These are phyloP conservation scores for Globisporangium nodosum DNA, from an alignment of 352 stramenopile species.

Conservation along the genomic window DNA sequence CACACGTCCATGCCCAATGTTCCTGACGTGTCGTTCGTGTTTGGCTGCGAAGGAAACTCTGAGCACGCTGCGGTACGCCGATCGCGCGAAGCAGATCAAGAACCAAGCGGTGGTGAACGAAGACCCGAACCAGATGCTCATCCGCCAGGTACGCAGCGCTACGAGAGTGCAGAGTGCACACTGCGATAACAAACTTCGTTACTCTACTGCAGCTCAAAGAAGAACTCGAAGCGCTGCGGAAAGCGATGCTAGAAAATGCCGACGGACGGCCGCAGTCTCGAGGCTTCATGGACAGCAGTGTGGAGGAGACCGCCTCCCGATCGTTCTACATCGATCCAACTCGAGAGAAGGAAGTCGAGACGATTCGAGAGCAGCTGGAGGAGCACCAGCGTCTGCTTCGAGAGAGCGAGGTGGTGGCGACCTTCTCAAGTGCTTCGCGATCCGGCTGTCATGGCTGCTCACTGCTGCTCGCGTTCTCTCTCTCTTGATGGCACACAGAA, in stretches of 20 bases:
- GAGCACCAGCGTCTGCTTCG: constrained; percentile 67
- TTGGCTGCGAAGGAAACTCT: constrained; percentile 71
- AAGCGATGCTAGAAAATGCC: constrained; percentile 66
- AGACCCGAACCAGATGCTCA: constrained; percentile 86
- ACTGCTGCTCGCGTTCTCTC: background rate
- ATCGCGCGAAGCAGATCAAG: constrained; percentile 91
- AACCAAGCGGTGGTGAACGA: constrained; percentile 92
- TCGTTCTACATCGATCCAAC: constrained; percentile 30
- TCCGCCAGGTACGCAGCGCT: constrained; percentile 42
- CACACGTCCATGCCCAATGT: background rate
- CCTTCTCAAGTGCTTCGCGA: background rate
- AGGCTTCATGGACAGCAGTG: constrained; percentile 16
- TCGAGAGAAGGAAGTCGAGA: constrained; percentile 48
- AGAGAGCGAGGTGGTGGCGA: constrained; percentile 55
- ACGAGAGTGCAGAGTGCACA: background rate
- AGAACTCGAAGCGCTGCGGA: constrained; percentile 60
- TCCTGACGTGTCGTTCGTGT: background rate
- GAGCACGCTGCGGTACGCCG: constrained; percentile 87
- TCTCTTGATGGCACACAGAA: constrained; percentile 27
- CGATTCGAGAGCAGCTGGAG: constrained; percentile 69
- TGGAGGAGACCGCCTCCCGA: constrained; percentile 17
- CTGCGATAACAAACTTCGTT: background rate
- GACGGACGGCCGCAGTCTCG: constrained; percentile 46
- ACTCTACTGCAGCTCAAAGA: constrained; percentile 52
- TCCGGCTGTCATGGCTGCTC: background rate